Base-by-base conservation (phyloP, 2,329 filamentous ascomycete species). In the Alternaria panax region DNA sequence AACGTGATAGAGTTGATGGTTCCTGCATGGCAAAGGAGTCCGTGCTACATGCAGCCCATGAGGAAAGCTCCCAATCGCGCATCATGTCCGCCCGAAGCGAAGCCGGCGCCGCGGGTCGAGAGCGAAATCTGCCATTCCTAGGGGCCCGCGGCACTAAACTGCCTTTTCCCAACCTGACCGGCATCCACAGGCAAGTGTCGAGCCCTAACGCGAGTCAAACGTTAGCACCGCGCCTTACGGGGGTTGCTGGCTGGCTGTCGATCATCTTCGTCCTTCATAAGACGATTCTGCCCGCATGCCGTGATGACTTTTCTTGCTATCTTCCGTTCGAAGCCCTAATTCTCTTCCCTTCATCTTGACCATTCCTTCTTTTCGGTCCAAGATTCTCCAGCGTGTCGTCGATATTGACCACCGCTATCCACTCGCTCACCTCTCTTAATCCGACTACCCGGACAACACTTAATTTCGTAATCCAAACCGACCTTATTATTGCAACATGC, bases 361-460 rank as follows among this genome's bases (percentile, higher is more conserved):
- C 59, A 32, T 30, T 53, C 68, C 56, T 60, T 68, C 60, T 50
- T 66, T 67, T 56, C 41, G 54, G 47, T 43, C 61, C 64, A 59
- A 67, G 57, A 61, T 66, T 62, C 54, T 68, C 52, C 63, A 71
- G 73, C 74, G 71, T 70, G 65, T 64, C 60, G 68, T 73, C 68
- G 43, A 60, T 40, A 25, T 57, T 52, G 63, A 62, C 66, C 61
- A 60, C 58, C 71, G 69, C 73, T 67, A 67, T 72, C 71, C 74
- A 72, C 62, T 76, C 74, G 73, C 70, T 75, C 62, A 24, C 25
- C 56, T 64, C 58, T 47, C 54, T 47, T 54, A 59, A 61, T 43
- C 22, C 30, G 24, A 30, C 30, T 53, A 53, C 43, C 54, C 52
- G 57, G 48, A 62, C 51, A 41, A 30, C 45, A 18, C 32, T 51